These are phyloP conservation scores for Sarocladium strictum DNA, from an alignment of 2,329 filamentous ascomycete species.

Conservation along the genomic window DNA sequence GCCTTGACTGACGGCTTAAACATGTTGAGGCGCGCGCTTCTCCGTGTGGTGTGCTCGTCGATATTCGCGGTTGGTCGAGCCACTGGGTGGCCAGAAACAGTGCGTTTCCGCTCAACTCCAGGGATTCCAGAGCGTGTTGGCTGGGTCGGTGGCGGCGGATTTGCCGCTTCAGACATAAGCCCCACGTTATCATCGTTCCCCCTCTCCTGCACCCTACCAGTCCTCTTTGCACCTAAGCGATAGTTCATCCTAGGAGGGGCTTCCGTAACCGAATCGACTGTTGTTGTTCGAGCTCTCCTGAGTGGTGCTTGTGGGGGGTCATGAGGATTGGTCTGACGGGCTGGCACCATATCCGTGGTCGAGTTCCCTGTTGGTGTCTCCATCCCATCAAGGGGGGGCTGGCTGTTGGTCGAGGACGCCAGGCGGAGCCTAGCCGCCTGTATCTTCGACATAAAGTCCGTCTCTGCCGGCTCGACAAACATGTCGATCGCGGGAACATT, in stretches of 20 bases:
- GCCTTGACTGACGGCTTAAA: conserved; percentile 66
- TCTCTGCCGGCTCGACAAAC: conserved; percentile 37
- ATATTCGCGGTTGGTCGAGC: conserved; percentile 39
- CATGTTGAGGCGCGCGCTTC: conserved; percentile 65
- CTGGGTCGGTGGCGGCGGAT: conserved; percentile 33
- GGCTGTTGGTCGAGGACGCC: conserved; percentile 29
- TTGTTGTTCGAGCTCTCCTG: conserved; percentile 47
- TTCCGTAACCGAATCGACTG: conserved; percentile 47
- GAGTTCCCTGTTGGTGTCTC: conserved; percentile 49
- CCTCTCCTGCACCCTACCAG: conserved; percentile 30
- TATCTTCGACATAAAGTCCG: conserved; percentile 52
- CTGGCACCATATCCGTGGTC: conserved; percentile 16
- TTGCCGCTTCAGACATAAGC: conserved; percentile 23
- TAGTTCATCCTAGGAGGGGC: conserved; percentile 61
- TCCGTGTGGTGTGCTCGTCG: conserved; percentile 56
- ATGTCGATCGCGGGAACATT: conserved; percentile 37
- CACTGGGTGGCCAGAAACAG: conserved; percentile 77
- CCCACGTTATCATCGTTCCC: conserved; percentile 9
- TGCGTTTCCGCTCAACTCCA: conserved; percentile 72
- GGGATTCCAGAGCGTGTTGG: conserved; percentile 32
- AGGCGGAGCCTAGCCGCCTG: conserved; percentile 44
- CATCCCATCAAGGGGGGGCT: conserved; percentile 45
- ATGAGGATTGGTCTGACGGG: conserved; percentile 20
- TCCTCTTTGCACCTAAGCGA: conserved; percentile 40
- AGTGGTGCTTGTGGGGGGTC: conserved; percentile 48